A percentile compares a stretch with the other conserved stretches of the same genome.
Evolutionary conservation across 306 rosid species (phyloP).

Genomic region (Gastrolobium villosum): DNA sequence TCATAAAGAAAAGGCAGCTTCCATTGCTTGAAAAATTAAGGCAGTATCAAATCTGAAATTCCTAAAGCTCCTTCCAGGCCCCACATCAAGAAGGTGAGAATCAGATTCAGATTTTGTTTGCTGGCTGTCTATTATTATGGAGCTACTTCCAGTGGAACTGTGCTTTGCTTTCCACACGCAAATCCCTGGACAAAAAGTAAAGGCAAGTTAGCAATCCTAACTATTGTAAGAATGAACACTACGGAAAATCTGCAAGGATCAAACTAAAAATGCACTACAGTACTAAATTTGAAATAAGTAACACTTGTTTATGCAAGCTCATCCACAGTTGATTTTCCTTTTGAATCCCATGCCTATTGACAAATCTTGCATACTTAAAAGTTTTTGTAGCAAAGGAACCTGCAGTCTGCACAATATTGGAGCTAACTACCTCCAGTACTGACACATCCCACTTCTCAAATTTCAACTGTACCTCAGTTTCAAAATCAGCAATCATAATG

Average conservation of each 20-base stretch:
- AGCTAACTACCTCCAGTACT: slow-evolving; percentile 2
- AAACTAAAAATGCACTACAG: slow-evolving; percentile 15
- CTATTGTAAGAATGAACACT: not conserved
- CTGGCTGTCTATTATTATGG: slow-evolving; percentile 66
- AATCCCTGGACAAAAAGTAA: slow-evolving; percentile 62
- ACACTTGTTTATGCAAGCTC: not conserved
- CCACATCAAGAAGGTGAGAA: slow-evolving; percentile 48
- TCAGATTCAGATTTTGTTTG: slow-evolving; percentile 66
- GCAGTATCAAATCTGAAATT: slow-evolving; percentile 76
- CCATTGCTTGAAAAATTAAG: slow-evolving; percentile 79
- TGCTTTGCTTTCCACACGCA: slow-evolving; percentile 87
- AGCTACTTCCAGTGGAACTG: slow-evolving; percentile 67
- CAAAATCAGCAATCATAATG: not conserved
- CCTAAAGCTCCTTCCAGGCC: slow-evolving; percentile 81
- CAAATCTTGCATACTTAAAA: not conserved
- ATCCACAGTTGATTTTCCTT: slow-evolving; percentile 10
- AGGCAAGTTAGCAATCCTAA: slow-evolving; percentile 41
- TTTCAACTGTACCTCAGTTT: not conserved
- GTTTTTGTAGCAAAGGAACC: not conserved
- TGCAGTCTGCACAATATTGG: not conserved
- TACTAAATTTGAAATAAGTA: slow-evolving; percentile 23
- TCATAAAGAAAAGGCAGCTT: slow-evolving; percentile 70
- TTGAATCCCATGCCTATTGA: slow-evolving; percentile 18
- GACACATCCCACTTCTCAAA: slow-evolving; percentile 11
- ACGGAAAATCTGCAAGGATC: slow-evolving; percentile 18